Conservation (phyloP, 352 stramenopile genomes). For the Thalassiosira allenii region DNA sequence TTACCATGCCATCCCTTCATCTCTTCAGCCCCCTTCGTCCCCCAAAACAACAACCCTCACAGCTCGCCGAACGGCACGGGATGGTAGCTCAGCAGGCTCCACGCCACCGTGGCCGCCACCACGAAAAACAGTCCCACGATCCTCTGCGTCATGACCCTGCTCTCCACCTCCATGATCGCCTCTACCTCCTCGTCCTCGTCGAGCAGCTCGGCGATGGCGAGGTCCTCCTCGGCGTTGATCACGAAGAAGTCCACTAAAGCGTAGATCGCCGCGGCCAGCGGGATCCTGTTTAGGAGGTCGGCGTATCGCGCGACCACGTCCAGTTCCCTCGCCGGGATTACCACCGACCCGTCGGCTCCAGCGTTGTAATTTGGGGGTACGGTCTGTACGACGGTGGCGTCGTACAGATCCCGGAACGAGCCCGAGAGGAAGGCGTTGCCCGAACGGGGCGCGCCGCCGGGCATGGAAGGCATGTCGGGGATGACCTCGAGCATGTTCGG, state of each 20-base stretch:
- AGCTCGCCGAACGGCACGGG: slow-evolving; percentile 58
- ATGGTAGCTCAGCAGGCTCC: slow-evolving; percentile 50
- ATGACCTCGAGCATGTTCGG: slow-evolving; percentile 43
- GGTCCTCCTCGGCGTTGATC: slow-evolving; percentile 18
- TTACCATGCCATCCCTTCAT: too few relatives aligned
- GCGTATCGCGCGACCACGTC: slow-evolving; percentile 21
- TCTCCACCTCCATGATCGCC: slow-evolving; percentile 58
- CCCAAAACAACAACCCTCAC: slow-evolving; percentile 2
- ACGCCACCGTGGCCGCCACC: slow-evolving; percentile 39
- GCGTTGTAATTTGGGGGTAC: neutral
- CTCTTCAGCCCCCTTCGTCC: too few relatives aligned
- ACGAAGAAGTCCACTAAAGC: slow-evolving; percentile 28
- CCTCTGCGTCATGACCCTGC: slow-evolving; percentile 31
- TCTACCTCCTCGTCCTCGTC: slow-evolving; percentile 29
- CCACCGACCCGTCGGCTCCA: slow-evolving; percentile 5
- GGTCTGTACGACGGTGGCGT: slow-evolving; percentile 22
- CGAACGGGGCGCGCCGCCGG: slow-evolving; percentile 39
- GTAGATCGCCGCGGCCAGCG: slow-evolving; percentile 19
- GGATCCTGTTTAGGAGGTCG: slow-evolving; percentile 17
- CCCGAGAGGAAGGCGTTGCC: slow-evolving; percentile 54
- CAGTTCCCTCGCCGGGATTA: slow-evolving; percentile 15
- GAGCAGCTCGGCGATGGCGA: slow-evolving; percentile 45
- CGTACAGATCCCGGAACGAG: slow-evolving; percentile 49
- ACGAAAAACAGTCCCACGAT: slow-evolving; percentile 46
- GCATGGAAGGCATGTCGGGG: slow-evolving; percentile 52